A percentile compares a stretch with the other conserved stretches of the same genome.
phyloP scores from a whole-genome alignment of 257 asterid genomes.

The Cinchona pubescens region DNA sequence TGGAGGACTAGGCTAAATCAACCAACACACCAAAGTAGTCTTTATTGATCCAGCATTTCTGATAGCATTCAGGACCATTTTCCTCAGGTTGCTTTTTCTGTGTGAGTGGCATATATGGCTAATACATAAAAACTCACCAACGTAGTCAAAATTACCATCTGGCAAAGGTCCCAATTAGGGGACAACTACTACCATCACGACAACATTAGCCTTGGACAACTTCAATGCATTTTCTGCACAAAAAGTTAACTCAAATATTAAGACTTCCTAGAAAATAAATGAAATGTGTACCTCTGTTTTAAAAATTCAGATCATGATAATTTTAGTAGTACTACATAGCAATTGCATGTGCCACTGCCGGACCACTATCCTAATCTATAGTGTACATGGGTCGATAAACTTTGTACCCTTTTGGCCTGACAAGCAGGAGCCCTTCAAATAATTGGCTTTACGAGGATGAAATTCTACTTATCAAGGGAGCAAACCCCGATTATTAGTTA shows the following conservation, averaged over 20 bases:
- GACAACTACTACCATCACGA: slow-evolving; percentile 10
- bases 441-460: background rate
- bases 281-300: slow-evolving; percentile 5
- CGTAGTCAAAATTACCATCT: slow-evolving; percentile 19
- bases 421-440: no score
- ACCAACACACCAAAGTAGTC: background rate
- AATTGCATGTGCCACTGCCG: slow-evolving; percentile 18
- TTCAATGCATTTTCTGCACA: background rate
- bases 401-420: background rate
- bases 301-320: no score
- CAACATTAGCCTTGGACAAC: slow-evolving; percentile 2
- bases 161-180: slow-evolving; percentile 22
- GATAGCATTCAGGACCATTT: slow-evolving; percentile 13
- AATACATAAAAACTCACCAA: slow-evolving; percentile 1
- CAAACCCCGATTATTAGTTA: background rate
- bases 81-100: background rate
- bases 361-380: background rate
- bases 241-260: slow-evolving; percentile 7
- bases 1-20: background rate
- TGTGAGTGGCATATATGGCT: background rate
- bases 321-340: background rate
- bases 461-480: background rate
- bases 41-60: background rate
- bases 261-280: background rate
- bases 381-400: background rate